phyloP scores from a whole-genome alignment of 148 eudicot genomes.

The Fagopyrum esculentum region DNA sequence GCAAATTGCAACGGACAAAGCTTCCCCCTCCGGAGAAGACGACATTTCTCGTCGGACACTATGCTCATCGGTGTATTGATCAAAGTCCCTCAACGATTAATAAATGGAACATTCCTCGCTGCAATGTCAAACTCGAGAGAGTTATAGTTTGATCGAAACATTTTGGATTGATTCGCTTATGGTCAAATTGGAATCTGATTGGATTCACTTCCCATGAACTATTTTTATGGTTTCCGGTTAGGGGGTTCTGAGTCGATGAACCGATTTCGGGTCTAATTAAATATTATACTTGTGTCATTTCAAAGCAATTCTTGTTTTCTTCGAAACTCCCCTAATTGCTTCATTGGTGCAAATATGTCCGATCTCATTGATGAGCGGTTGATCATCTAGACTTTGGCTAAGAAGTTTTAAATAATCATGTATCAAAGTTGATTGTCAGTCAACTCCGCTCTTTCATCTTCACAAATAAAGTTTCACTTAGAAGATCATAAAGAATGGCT shows the following conservation, averaged over 20 bases:
- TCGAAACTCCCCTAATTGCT: constrained; percentile 71
- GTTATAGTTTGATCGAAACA: constrained; percentile 51
- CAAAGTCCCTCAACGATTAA: no score
- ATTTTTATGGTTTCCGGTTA: constrained; percentile 75
- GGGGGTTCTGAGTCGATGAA: constrained; percentile 64
- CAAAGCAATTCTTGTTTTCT: constrained; percentile 74
- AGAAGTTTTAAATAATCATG: neutral
- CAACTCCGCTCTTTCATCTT: no score
- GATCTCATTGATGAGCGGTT: constrained; percentile 18
- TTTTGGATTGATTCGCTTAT: constrained; percentile 42
- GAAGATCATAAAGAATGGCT: no score
- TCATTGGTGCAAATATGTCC: constrained; percentile 23
- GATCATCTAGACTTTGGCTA: neutral
- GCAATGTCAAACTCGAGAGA: constrained; percentile 72
- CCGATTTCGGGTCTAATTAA: constrained; percentile 79
- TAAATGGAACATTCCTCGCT: no score
- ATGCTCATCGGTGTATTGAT: no score
- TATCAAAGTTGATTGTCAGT: neutral
- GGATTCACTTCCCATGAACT: constrained; percentile 72
- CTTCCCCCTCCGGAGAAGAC: no score
- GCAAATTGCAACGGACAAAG: no score
- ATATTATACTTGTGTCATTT: constrained; percentile 79
- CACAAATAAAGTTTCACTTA: no score
- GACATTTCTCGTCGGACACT: no score
- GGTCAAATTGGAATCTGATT: constrained; percentile 49